Evolutionary conservation across 2,329 filamentous ascomycete species (phyloP), one percentile per base, ranked within the genome.

Genomic region (Emergomyces pasteurianus): DNA sequence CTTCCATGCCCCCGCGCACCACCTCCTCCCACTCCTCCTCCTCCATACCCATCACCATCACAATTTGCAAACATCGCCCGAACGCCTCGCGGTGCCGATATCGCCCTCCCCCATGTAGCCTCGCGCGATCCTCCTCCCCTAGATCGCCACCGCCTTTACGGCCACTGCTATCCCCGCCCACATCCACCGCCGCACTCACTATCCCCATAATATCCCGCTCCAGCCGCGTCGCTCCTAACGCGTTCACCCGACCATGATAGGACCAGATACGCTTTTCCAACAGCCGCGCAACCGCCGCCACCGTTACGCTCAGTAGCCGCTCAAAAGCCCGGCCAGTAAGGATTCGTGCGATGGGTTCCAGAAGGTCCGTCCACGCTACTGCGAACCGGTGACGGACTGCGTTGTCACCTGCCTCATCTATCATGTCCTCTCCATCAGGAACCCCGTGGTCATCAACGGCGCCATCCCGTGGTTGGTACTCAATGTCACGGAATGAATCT

Each of bases 11-110:
- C 42, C 77, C 80, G 38, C 79, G 74, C 47, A 80, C 75, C 5
- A 92, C 74, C 73, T 94, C 90, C 55, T 92, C 89, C 89, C 91
- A 96, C 74, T 96, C 92, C 61, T 96, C 92, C 40, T 94, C 89
- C 71, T 96, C 92, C 90, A 96, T 95, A 67, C 92, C 92, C 71
- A 92, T 86, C 18, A 96, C 84, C 79, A 95, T 84, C 61, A 88
- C 84, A 67, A 96, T 86, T 79, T 96, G 90, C 62, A 82, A 81
- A 61, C 88, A 89, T 68, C 86, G 84, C 34, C 82, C 80, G 76
- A 96, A 96, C 2, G 83, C 75, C 69, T 95, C 91, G 38, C 90
- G 80, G 42, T 94, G 82, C 1, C 83, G 83, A 71, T 95, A 96
- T 86, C 89, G 63, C 79, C 81, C 12, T 14, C 55, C 55, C 23